phyloP scores from a whole-genome alignment of 371 early-diverging fungal genomes.

The Circinella umbellata region DNA sequence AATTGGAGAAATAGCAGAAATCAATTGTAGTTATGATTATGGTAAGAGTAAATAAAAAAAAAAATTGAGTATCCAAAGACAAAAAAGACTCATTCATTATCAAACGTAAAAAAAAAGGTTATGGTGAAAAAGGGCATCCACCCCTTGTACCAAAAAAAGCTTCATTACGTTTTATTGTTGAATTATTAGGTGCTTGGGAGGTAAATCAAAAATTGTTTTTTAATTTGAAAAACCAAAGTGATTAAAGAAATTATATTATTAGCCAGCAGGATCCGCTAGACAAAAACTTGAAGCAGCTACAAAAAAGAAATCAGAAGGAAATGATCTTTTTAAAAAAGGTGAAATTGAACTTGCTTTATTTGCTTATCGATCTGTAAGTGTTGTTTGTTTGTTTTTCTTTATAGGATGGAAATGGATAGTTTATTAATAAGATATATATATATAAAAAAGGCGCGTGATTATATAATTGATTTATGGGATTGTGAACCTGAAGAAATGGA shows the following conservation, averaged over 20 bases:
- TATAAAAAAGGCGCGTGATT: conserved; percentile 34
- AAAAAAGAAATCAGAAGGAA: conserved; percentile 61
- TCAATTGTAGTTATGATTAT: conserved; percentile 58
- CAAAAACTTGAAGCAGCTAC: conserved; percentile 42
- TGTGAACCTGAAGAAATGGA: conserved; percentile 40
- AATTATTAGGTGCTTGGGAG: conserved; percentile 57
- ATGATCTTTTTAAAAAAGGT: conserved; percentile 49
- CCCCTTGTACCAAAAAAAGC: conserved; percentile 61
- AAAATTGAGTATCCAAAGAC: no score
- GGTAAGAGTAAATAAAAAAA: no score
- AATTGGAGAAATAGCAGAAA: conserved; percentile 60
- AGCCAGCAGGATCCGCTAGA: conserved; percentile 29
- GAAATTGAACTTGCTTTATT: conserved; percentile 34
- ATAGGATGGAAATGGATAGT: not conserved
- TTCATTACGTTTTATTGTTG: conserved; percentile 58
- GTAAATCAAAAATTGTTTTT: no score
- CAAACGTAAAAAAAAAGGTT: no score
- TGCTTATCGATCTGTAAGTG: conserved; percentile 35
- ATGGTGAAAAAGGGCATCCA: conserved; percentile 56
- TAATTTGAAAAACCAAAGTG: no score
- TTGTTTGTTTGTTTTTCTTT: not conserved
- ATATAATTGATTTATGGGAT: conserved; percentile 45
- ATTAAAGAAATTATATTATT: no score
- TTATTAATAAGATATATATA: not conserved
- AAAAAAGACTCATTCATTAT: no score